Conservation (phyloP, 2,329 filamentous ascomycete species). For the Talaromyces islandicus region DNA sequence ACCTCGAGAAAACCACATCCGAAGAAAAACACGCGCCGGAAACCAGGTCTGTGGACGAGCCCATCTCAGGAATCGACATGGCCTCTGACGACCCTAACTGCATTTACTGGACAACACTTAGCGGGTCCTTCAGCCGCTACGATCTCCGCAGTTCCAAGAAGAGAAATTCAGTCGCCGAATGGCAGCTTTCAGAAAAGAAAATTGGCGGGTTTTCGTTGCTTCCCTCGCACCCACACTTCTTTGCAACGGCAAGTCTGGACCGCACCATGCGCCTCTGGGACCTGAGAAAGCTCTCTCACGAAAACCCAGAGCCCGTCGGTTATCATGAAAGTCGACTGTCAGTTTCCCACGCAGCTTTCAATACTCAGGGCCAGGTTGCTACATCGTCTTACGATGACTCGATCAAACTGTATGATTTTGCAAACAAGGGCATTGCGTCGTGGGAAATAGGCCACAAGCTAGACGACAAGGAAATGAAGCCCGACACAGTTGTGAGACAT, state of each 20-base stretch:
- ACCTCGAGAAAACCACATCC: slow-evolving; percentile 73
- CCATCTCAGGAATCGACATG: slow-evolving; percentile 81
- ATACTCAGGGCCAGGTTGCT: slow-evolving; percentile 73
- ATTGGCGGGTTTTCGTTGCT: slow-evolving; percentile 90
- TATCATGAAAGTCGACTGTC: slow-evolving; percentile 78
- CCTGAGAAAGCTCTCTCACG: slow-evolving; percentile 63
- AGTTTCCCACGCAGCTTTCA: slow-evolving; percentile 90
- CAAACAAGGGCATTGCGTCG: slow-evolving; percentile 46
- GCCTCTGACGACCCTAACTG: slow-evolving; percentile 62
- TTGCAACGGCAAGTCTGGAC: slow-evolving; percentile 86
- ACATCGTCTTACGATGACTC: slow-evolving; percentile 95
- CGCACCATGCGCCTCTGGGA: slow-evolving; percentile 91
- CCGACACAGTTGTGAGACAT: slow-evolving; percentile 64
- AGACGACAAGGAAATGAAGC: slow-evolving; percentile 58
- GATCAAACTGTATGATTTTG: slow-evolving; percentile 83
- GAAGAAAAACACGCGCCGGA: slow-evolving; percentile 74
- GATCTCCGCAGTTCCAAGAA: slow-evolving; percentile 59
- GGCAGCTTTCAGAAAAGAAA: slow-evolving; percentile 80
- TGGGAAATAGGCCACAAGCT: slow-evolving; percentile 59
- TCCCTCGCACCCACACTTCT: slow-evolving; percentile 70
- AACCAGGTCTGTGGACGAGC: slow-evolving; percentile 64
- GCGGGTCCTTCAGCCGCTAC: slow-evolving; percentile 73
- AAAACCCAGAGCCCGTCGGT: slow-evolving; percentile 65
- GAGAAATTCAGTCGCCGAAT: slow-evolving; percentile 55
- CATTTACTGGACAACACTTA: slow-evolving; percentile 81